phyloP scores from a whole-genome alignment of 768 basidiomycete species.

The Filobasidium floriforme region DNA sequence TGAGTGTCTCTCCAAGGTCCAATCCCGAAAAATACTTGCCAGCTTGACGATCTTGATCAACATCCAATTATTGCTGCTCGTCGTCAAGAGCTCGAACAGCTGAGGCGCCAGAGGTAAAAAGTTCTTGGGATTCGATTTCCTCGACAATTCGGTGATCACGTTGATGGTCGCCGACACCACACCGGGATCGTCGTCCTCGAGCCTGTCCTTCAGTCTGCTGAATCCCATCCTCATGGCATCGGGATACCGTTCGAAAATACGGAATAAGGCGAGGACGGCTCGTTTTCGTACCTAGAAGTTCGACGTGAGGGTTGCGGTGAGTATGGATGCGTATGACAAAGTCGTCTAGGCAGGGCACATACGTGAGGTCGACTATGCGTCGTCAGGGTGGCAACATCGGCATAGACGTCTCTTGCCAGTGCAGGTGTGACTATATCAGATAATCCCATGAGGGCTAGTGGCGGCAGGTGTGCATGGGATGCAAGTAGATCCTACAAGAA shows the following conservation, averaged over 20 bases:
- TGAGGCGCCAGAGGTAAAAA: slow-evolving; percentile 84
- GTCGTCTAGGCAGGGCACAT: not conserved
- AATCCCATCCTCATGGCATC: slow-evolving; percentile 64
- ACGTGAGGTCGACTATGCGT: slow-evolving; percentile 73
- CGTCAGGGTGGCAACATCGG: slow-evolving; percentile 75
- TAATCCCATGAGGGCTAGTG: slow-evolving; percentile 71
- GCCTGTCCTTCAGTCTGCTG: slow-evolving; percentile 56
- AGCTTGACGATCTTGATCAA: slow-evolving; percentile 96
- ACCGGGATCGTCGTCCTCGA: slow-evolving; percentile 47
- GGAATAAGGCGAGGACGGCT: slow-evolving; percentile 75
- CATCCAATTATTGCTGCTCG: slow-evolving; percentile 98
- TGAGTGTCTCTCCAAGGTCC: not conserved
- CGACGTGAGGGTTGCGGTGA: slow-evolving; percentile 29
- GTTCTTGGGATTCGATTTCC: slow-evolving; percentile 62
- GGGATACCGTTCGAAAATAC: slow-evolving; percentile 71
- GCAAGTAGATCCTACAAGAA: slow-evolving; percentile 69
- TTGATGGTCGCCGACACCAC: slow-evolving; percentile 93
- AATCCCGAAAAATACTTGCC: slow-evolving; percentile 49
- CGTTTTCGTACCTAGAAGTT: slow-evolving; percentile 64
- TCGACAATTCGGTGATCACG: slow-evolving; percentile 83
- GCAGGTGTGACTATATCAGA: slow-evolving; percentile 77
- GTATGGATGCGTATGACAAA: not conserved
- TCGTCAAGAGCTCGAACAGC: slow-evolving; percentile 84
- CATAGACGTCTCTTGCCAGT: slow-evolving; percentile 80
- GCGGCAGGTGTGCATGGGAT: slow-evolving; percentile 59